These are phyloP conservation scores for Caloboletus inedulis DNA, from an alignment of 1,284 basidiomycete genomes.

Conservation along the genomic window DNA sequence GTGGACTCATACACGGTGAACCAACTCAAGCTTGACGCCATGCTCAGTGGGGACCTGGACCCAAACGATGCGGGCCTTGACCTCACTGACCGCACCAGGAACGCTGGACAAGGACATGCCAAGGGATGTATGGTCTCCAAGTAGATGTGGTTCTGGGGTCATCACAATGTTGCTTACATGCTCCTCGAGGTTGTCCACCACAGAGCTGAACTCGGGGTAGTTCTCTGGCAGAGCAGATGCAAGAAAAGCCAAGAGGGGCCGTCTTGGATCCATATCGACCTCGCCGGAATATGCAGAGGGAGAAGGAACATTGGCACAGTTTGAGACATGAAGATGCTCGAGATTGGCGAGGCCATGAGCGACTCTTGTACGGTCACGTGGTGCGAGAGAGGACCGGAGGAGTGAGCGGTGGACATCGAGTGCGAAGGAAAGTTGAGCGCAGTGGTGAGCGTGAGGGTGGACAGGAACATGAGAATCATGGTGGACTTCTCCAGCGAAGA, in stretches of 20 bases:
- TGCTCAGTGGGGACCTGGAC: conserved; percentile 64
- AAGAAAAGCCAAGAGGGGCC: conserved; percentile 71
- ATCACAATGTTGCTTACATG: conserved; percentile 52
- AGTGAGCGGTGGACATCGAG: conserved; percentile 20
- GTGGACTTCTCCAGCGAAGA: conserved; percentile 56
- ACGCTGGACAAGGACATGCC: conserved; percentile 42
- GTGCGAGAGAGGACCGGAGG: conserved; percentile 9
- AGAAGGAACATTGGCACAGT: conserved; percentile 50
- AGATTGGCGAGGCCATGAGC: conserved; percentile 34
- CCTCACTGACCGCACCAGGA: conserved; percentile 69
- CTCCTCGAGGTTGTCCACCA: conserved; percentile 49
- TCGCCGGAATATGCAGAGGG: conserved; percentile 4
- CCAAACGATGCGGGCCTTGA: conserved; percentile 70
- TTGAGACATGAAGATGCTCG: conserved; percentile 47
- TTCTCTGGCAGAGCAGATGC: conserved; percentile 60
- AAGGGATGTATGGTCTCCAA: conserved; percentile 45
- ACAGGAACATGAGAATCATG: conserved; percentile 35
- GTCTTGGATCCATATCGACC: conserved; percentile 32
- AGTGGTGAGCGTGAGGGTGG: conserved; percentile 58
- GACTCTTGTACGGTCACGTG: conserved; percentile 16
- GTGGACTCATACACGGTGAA: conserved; percentile 34
- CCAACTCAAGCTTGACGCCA: conserved; percentile 56
- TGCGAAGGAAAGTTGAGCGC: conserved; percentile 43
- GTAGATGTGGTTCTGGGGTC: conserved; percentile 46
- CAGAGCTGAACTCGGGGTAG: conserved; percentile 46